These are phyloP conservation scores for Macrolepiota dolichaula DNA, from an alignment of 768 basidiomycete species.

Conservation along the genomic window DNA sequence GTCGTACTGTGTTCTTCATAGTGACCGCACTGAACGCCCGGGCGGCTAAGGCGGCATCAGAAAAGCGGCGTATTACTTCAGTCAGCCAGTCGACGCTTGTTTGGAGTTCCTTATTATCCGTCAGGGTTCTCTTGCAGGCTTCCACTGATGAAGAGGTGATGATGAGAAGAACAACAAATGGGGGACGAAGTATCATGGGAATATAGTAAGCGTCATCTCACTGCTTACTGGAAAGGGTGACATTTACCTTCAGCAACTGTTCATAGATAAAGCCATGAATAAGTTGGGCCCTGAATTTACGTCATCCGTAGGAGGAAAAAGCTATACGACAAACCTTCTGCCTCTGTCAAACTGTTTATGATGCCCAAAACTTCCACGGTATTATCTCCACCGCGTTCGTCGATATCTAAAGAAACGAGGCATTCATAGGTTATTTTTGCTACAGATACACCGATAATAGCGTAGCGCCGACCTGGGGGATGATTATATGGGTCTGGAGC, in stretches of 20 bases:
- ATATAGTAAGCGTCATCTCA: not conserved
- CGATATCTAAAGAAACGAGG: conserved; percentile 40
- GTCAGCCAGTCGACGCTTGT: conserved; percentile 79
- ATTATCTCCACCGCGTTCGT: conserved; percentile 64
- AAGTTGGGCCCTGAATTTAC: conserved; percentile 19
- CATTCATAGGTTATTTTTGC: conserved; percentile 8
- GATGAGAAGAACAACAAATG: not conserved
- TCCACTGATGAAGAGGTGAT: conserved; percentile 50
- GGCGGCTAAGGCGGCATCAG: conserved; percentile 59
- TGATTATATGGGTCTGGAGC: conserved; percentile 37
- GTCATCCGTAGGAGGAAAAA: conserved; percentile 15
- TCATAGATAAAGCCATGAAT: conserved; percentile 11
- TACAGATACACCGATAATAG: not conserved
- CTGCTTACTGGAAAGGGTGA: not conserved
- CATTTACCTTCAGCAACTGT: conserved; percentile 57
- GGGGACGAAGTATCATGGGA: not conserved
- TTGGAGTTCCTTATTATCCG: conserved; percentile 47
- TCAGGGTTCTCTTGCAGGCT: conserved; percentile 54
- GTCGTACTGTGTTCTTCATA: conserved; percentile 53
- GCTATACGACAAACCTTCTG: conserved; percentile 54
- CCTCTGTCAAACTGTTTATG: conserved; percentile 59
- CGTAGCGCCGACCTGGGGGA: conserved; percentile 33
- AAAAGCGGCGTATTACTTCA: conserved; percentile 69
- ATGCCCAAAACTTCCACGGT: conserved; percentile 72
- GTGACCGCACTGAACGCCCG: conserved; percentile 58